phyloP scores from a whole-genome alignment of 129 eudicot genomes.

The Erigeron canadensis region DNA sequence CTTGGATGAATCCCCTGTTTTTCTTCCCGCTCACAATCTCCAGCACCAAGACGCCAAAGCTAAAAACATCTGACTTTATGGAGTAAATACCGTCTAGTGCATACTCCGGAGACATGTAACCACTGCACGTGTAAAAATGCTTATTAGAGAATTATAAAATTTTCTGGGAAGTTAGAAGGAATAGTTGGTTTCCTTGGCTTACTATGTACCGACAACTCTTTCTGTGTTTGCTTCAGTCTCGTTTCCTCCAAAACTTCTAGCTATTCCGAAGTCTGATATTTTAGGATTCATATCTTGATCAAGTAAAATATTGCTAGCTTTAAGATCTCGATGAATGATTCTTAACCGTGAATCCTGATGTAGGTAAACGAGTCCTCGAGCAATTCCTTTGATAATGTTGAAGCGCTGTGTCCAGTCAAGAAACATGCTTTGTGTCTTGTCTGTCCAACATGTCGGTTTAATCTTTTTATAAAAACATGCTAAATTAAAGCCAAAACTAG shows the following conservation, averaged over 20 bases:
- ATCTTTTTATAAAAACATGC: neutral
- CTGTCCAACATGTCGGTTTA: constrained; percentile 3
- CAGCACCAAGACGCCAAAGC: constrained; percentile 40
- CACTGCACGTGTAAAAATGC: constrained; percentile 15
- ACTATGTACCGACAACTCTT: constrained; percentile 45
- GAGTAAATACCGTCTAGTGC: constrained; percentile 38
- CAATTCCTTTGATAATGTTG: constrained; percentile 37
- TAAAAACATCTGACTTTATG: constrained; percentile 39
- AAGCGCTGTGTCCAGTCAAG: constrained; percentile 36
- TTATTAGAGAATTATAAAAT: neutral
- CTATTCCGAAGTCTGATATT: constrained; percentile 51
- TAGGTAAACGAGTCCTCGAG: constrained; percentile 49
- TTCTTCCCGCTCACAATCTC: constrained; percentile 38
- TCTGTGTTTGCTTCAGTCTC: constrained; percentile 27
- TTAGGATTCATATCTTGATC: constrained; percentile 40
- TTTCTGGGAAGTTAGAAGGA: neutral
- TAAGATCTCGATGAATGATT: constrained; percentile 35
- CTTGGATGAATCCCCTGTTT: constrained; percentile 36
- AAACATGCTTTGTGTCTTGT: constrained; percentile 1
- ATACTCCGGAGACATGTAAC: constrained; percentile 48
- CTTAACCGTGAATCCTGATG: constrained; percentile 38
- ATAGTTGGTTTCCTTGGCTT: constrained; percentile 16
- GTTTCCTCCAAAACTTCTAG: constrained; percentile 35
- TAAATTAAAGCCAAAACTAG: neutral
- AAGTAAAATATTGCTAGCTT: constrained; percentile 39